Conservation (phyloP, 805 yeast species). For the Wickerhamiella spandovensis region DNA sequence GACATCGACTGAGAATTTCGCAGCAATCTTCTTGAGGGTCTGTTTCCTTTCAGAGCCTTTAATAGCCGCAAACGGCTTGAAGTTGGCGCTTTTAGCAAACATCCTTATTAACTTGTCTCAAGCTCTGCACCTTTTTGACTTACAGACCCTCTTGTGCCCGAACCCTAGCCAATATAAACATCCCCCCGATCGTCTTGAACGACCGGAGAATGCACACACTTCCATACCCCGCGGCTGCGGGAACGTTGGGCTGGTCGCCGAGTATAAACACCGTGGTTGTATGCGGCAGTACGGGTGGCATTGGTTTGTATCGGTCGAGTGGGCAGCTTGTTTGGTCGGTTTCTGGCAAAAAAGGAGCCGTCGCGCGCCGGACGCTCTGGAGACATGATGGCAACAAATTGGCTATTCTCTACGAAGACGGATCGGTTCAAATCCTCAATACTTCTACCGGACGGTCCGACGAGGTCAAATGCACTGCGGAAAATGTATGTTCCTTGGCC, state of each 20-base stretch:
- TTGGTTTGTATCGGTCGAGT: conserved; percentile 11
- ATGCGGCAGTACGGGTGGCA: neutral
- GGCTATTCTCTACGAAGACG: conserved; percentile 34
- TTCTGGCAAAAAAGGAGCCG: conserved; percentile 6
- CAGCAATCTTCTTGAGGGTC: conserved; percentile 33
- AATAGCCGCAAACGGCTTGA: conserved; percentile 65
- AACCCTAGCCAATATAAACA: neutral
- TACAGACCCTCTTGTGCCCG: neutral
- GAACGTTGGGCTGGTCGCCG: neutral
- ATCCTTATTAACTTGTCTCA: conserved; percentile 3
- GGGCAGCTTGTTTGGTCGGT: conserved; percentile 19
- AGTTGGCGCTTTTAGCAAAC: conserved; percentile 21
- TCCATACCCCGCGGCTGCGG: neutral
- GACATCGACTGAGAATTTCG: conserved; percentile 22
- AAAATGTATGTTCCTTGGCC: conserved; percentile 5
- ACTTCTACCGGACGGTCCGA: conserved; percentile 31
- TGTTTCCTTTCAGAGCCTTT: conserved; percentile 70
- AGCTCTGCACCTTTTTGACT: neutral
- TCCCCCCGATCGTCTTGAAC: neutral
- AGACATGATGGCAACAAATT: conserved; percentile 29
- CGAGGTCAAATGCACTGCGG: conserved; percentile 1
- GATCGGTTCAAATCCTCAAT: conserved; percentile 32
- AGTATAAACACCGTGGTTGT: neutral
- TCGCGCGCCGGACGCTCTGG: conserved; percentile 21
- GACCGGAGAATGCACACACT: neutral